phyloP scores from a whole-genome alignment of 371 early-diverging fungal genomes.

The Apophysomyces elegans region DNA sequence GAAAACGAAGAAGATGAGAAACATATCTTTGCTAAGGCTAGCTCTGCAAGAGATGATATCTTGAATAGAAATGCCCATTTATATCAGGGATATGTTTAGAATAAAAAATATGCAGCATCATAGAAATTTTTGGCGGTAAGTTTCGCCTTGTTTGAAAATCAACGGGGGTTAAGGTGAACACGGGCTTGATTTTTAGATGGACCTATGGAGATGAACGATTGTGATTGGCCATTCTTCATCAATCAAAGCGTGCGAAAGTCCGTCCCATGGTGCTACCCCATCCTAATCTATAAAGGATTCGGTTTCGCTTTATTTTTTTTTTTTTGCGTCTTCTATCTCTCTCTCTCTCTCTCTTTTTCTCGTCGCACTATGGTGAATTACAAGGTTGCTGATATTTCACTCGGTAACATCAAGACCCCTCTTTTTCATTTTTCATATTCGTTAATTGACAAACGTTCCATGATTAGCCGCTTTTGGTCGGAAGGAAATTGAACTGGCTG shows the following conservation, averaged over 20 bases:
- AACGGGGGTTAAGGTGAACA: not conserved
- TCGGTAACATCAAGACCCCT: slow-evolving; percentile 60
- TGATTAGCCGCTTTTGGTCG: slow-evolving; percentile 51
- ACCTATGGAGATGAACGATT: slow-evolving; percentile 1
- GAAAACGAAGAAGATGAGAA: slow-evolving; percentile 12
- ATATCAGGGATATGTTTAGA: slow-evolving; percentile 8
- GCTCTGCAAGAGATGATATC: slow-evolving; percentile 13
- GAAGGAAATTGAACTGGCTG: slow-evolving; percentile 64
- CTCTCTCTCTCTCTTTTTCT: not conserved
- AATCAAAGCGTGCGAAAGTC: slow-evolving; percentile 5
- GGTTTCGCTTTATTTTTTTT: not conserved
- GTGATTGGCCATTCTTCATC: slow-evolving; percentile 7
- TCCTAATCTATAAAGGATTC: not conserved
- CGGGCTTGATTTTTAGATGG: not conserved
- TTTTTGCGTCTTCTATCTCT: not conserved
- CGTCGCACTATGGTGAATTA: slow-evolving; percentile 27
- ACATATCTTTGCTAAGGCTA: slow-evolving; percentile 13
- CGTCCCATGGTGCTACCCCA: not conserved
- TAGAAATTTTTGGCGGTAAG: too few species aligned
- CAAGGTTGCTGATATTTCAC: slow-evolving; percentile 88
- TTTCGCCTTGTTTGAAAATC: not conserved
- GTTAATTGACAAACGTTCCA: not conserved
- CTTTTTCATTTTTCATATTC: not conserved
- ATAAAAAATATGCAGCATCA: not conserved
- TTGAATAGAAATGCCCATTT: slow-evolving; percentile 9